Base-by-base conservation (phyloP, 805 yeast species). In the Torulaspora quercuum region DNA sequence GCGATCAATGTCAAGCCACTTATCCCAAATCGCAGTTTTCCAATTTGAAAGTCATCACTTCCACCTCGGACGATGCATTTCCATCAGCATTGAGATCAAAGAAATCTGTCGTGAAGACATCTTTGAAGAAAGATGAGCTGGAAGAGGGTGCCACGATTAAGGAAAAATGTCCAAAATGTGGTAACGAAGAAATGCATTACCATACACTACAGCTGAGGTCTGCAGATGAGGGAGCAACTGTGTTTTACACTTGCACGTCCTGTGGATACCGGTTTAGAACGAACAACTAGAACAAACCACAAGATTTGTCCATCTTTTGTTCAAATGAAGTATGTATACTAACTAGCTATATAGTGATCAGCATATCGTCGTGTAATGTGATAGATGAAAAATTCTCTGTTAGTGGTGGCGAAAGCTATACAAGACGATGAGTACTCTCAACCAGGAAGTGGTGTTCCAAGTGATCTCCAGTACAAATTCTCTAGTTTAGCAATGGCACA, bases 161-260 rank as follows among this genome's bases (percentile, higher is more conserved):
- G 61, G 99, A 92, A 63, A 89, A 84, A 58, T 92, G 99, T 72
- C 97, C 97, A n/a, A 79, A 89, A 64, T 92, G 98, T 76, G 96
- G 95, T 33, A 76, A 89, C 64, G 97, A 92, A 57, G 97, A 92
- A 64, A 94, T 94, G 98, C 89, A 81, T 60, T 92, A 90, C 61
- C 97, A 92, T 59, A 92, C 98, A 4, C 70, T 92, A 50, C 99
- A 92, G 65, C 73, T 92, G 52, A 80, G 99, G 67, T 84, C 95
- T 37, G 99, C 98, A 1, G 99, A 92, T 73, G 99, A 92, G 73
- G 99, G 98, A 73, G 95, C 98, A 18, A 92, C 99, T 7, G 97
- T 92, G 22, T 92, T 92, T 61, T 94, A 92, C 67, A 90, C 98
- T 1, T 92, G 98, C 70, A 82, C 95, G 1, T 68, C 75, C 26